These are phyloP conservation scores for Suhomyces emberorum DNA, from an alignment of 805 yeast genomes.

Conservation along the genomic window DNA sequence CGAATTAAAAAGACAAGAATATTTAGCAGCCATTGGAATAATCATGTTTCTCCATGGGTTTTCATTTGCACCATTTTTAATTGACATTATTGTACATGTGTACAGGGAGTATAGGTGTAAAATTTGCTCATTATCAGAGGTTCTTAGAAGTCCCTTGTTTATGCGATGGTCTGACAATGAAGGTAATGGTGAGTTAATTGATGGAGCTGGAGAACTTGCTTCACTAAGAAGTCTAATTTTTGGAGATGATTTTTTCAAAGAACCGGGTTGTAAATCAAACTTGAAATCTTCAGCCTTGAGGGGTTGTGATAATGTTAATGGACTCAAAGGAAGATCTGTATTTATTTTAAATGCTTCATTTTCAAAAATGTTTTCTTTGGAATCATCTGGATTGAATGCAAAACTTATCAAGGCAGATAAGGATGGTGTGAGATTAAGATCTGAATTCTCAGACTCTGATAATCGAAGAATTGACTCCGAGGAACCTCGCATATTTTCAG, in stretches of 20 bases:
- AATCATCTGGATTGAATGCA: conserved; percentile 27
- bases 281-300: neutral
- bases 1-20: conserved; percentile 58
- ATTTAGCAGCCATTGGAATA: conserved; percentile 53
- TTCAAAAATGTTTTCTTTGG: conserved; percentile 11
- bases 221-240: conserved; percentile 1
- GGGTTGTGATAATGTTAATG: conserved; percentile 14
- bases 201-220: neutral
- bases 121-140: conserved; percentile 37
- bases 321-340: conserved; percentile 27
- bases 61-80: conserved; percentile 60
- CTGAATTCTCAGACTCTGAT: conserved; percentile 5
- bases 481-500: conserved; percentile 7
- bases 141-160: conserved; percentile 15
- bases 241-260: neutral
- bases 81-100: conserved; percentile 51
- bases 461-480: neutral
- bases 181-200: conserved; percentile 3
- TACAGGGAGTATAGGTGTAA: conserved; percentile 32
- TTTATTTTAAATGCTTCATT: conserved; percentile 10
- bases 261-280: no score
- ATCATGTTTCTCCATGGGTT: conserved; percentile 65
- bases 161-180: conserved; percentile 4
- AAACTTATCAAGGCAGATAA: conserved; percentile 36
- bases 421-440: conserved; percentile 33